phyloP scores from a whole-genome alignment of 192 early-diverging fungal genomes.

The Coemansia sp. region DNA sequence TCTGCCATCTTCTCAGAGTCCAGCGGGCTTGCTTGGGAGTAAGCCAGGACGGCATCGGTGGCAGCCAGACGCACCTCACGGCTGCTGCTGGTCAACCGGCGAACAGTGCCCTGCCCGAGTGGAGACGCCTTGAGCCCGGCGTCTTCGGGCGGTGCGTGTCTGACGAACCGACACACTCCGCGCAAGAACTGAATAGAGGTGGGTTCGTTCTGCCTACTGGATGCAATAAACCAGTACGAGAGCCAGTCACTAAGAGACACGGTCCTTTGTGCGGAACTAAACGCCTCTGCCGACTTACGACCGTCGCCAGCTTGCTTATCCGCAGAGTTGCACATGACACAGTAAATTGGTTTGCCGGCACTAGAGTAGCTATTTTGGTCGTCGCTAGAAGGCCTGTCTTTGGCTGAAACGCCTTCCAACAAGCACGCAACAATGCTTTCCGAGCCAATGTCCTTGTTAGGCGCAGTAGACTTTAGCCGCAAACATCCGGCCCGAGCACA shows the following conservation, averaged over 20 bases:
- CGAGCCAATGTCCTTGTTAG: background rate
- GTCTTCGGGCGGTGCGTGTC: slow-evolving; percentile 41
- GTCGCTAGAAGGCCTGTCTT: background rate
- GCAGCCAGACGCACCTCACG: slow-evolving; percentile 49
- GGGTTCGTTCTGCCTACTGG: slow-evolving; percentile 21
- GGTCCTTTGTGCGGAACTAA: background rate
- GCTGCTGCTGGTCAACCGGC: slow-evolving; percentile 41
- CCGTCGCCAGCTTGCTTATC: background rate
- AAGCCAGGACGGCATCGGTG: slow-evolving; percentile 32
- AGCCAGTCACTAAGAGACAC: slow-evolving; percentile 48
- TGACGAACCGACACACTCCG: slow-evolving; percentile 34
- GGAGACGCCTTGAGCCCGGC: slow-evolving; percentile 32
- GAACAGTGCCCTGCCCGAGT: slow-evolving; percentile 39
- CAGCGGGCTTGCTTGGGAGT: slow-evolving; percentile 2
- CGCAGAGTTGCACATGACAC: background rate
- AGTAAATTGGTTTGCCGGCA: background rate
- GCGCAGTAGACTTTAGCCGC: background rate
- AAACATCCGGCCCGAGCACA: slow-evolving; percentile 45
- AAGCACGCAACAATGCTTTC: background rate
- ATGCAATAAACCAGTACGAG: slow-evolving; percentile 53
- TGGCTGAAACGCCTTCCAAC: background rate
- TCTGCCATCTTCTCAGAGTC: slow-evolving; percentile 17
- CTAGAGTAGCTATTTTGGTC: background rate
- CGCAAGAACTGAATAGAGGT: slow-evolving; percentile 34
- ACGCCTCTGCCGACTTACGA: background rate